Evolutionary conservation across 1,284 basidiomycete genomes (phyloP), one percentile per base, ranked within the genome.

Genomic region (Cryptococcus hybrid): DNA sequence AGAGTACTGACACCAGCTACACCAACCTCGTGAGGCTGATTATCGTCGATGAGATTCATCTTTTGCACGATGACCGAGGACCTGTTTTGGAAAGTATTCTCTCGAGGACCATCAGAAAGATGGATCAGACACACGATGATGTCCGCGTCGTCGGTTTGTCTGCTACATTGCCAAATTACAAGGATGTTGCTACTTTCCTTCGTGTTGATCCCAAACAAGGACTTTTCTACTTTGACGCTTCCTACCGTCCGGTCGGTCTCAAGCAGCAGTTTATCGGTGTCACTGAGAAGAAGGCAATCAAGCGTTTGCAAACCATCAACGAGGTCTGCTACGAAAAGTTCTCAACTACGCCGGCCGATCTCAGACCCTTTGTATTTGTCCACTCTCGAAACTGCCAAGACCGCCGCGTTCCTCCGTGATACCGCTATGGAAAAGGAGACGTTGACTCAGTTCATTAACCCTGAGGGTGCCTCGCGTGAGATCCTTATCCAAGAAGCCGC

Each of bases 251-350:
- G 8, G 97, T 95, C 71, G 90, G 88, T 1, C 86, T 99, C 40
- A 92, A 95, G 73, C 94, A 98, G 68, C 92, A 97, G 71, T 98
- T 97, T 77, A 87, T 99, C 63, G 96, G 96, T 61, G 88, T 99
- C 62, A 98, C 95, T 0, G 96, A 99, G 81, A 98, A 97, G 83
- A 99, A 98, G 80, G 96, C 96, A 0, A 98, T 99, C 83, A 98
- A 96, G 78, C 86, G 96, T 3, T 90, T 95, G 73, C 93, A 98
- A 74, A 88, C 98, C 61, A 95, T 93, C 85, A 99, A 99, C 80
- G 94, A 99, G 75, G 94, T 99, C 44, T 96, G 94, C 76, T 99
- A 99, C 81, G 95, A 99, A 77, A 99, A 99, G 90, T 96, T 0
- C 84, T 95, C 36, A 92, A 96, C 68, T 90, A 96, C 71, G 92